Base-by-base conservation (phyloP, 129 eudicot genomes). In the Flaveria linearis region DNA sequence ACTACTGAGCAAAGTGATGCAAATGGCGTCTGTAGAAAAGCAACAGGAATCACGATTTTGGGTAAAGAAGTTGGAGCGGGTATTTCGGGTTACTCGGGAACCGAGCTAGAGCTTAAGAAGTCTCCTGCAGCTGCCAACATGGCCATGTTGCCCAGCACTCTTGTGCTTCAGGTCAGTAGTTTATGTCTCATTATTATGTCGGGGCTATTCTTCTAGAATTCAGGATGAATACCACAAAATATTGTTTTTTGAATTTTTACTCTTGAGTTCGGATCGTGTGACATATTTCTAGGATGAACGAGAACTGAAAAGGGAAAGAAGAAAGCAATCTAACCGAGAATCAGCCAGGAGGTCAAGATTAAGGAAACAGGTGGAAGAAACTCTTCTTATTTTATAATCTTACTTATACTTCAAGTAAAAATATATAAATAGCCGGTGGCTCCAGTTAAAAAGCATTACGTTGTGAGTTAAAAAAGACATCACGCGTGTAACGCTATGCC, bases 311-410 rank as follows among this genome's bases (percentile, higher is more conserved):
- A 82, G 91, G 73, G 97, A 92, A 76, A 89, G 84, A 85, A 86
- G 97, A 82, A 92, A 92, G 66, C 97, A 89, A 72, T 92, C 96
- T 46, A 92, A 92, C 69, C 83, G 97, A 26, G 97, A 92, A 85
- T 92, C 97, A 51, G 97, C 97, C 4, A 86, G 97, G 82, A 85
- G 96, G 84, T 92, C 97, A 76, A 81, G 97, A 74, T 82, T 92
- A 78, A 87, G 96, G 80, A 92, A 89, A 80, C 96, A 89, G 96
- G 97, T 92, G 65, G 16, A 46, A 62, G 62, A 11, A 75, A 47
- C 62, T 63, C 36, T 30, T 62, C 46, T 62, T 42, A 23, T n/a
- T 57, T 51, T 50, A 76, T 22, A 6, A 33, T 57, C 41, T 3
- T 73, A 36, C 26, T 57, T 22, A 1, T 57, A 60, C 66, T 4